These are phyloP conservation scores for Sugiyamaella neomexicana DNA, from an alignment of 1,139 yeast species.

Conservation along the genomic window DNA sequence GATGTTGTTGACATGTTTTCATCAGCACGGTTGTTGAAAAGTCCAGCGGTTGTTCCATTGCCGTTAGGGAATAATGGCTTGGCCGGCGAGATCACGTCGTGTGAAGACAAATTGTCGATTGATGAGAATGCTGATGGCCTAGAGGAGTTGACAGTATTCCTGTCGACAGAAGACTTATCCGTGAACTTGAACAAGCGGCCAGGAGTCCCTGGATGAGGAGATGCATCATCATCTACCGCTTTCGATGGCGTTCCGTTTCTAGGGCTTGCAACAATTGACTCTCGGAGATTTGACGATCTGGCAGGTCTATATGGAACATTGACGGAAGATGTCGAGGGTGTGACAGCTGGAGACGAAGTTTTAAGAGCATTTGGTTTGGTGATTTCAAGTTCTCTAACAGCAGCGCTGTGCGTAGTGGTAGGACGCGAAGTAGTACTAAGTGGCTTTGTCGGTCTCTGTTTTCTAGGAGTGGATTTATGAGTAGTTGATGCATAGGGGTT, in stretches of 20 bases:
- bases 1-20: neutral
- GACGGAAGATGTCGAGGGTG: neutral
- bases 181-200: conserved; percentile 12
- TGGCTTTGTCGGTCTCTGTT: conserved; percentile 2
- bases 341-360: neutral
- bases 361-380: conserved; percentile 15
- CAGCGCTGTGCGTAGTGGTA: conserved; percentile 9
- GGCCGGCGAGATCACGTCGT: conserved; percentile 20
- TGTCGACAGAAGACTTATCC: neutral
- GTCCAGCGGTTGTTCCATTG: neutral
- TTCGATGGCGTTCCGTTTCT: conserved; percentile 6
- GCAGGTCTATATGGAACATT: conserved; percentile 30
- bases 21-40: neutral
- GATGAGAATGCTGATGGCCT: conserved; percentile 10
- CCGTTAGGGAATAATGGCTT: conserved; percentile 22
- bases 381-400: conserved; percentile 22
- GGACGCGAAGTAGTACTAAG: neutral
- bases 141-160: neutral
- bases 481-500: conserved; percentile 53
- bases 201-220: conserved; percentile 18
- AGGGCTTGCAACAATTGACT: conserved; percentile 30
- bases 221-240: conserved; percentile 12
- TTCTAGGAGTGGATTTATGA: conserved; percentile 24
- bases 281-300: conserved; percentile 32
- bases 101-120: conserved; percentile 8